Evolutionary conservation across 768 basidiomycete genomes (phyloP), one percentile per base, ranked within the genome.

Genomic region (Galerina sulciceps): DNA sequence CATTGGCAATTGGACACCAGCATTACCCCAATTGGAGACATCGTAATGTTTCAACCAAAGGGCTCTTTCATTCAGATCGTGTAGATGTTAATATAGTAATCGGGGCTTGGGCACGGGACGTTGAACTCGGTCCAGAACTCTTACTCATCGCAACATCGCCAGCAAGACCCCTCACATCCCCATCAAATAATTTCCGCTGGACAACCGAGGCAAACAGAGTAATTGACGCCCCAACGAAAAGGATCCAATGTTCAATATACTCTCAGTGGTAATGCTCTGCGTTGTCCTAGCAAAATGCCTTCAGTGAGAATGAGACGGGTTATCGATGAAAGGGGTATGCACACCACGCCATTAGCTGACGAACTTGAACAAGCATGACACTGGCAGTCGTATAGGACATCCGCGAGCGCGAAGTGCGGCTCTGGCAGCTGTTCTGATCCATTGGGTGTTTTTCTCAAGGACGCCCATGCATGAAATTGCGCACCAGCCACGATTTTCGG

Each of bases 181-280:
- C 22, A 41, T 41, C 38, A 22, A 13, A 42, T 11, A 53, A 36
- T 35, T 36, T 52, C 59, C 59, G 55, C 26, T 57, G 43, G 5
- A 57, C 31, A 18, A 60, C 41, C 6, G 59, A 60, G 9, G 55
- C 59, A 15, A 60, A 22, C 20, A 57, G 6, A 4, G 51, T 55
- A 38, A 60, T 46, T 36, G 59, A 54, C 15, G 55, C 55, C n/a
- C 55, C 59, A 14, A 60, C 51, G 44, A 60, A 43, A 0, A 45
- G 54, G 6, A 38, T 54, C 48, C 59, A 60, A 35, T 60, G 59
- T n/a, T 55, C 59, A 17, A 60, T 57, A n/a, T 44, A 53, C 55
- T n/a, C 55, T 49, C 44, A 56, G 23, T 1, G 59, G 59, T 23
- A 53, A n/a, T n/a, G n/a, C n/a, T n/a, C 59, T 43, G 9, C 50